Conservation (phyloP, 371 early-diverging fungal species). For the Lichtheimia ornata region DNA sequence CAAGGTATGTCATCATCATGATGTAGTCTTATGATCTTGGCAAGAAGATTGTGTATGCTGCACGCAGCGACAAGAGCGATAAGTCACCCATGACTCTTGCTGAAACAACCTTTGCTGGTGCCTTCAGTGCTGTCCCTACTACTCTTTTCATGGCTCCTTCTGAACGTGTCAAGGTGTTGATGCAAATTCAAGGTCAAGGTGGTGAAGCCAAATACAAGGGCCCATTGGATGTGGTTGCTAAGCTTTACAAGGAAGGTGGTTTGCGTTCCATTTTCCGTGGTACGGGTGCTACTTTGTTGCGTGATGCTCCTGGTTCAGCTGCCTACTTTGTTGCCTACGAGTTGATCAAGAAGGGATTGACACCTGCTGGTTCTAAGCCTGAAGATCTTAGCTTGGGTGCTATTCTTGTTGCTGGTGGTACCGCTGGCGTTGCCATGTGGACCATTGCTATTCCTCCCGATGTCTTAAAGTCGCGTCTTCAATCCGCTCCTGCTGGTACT, state of each 20-base stretch:
- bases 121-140: conserved; percentile 94
- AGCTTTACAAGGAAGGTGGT: conserved; percentile 80
- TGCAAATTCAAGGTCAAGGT: conserved; percentile 74
- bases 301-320: conserved; percentile 94
- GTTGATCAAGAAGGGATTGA: conserved; percentile 78
- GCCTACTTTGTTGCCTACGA: conserved; percentile 99
- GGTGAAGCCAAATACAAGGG: conserved; percentile 72
- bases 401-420: conserved; percentile 94
- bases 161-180: conserved; percentile 94
- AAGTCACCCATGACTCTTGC: conserved; percentile 63
- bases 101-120: conserved; percentile 92
- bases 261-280: conserved; percentile 88
- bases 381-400: conserved; percentile 75
- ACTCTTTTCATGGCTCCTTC: conserved; percentile 92
- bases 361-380: conserved; percentile 71
- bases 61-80: conserved; percentile 60
- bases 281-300: conserved; percentile 89
- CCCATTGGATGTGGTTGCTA: conserved; percentile 76
- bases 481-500: conserved; percentile 93
- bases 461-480: conserved; percentile 96
- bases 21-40: conserved; percentile 73
- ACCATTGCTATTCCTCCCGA: conserved; percentile 91
- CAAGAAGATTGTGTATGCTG: conserved; percentile 62
- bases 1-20: neutral
- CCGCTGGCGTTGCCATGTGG: conserved; percentile 88